A percentile compares a stretch with the other conserved stretches of the same genome.
Conservation (phyloP, 208 protist species). For the Giardia duodenalis region DNA sequence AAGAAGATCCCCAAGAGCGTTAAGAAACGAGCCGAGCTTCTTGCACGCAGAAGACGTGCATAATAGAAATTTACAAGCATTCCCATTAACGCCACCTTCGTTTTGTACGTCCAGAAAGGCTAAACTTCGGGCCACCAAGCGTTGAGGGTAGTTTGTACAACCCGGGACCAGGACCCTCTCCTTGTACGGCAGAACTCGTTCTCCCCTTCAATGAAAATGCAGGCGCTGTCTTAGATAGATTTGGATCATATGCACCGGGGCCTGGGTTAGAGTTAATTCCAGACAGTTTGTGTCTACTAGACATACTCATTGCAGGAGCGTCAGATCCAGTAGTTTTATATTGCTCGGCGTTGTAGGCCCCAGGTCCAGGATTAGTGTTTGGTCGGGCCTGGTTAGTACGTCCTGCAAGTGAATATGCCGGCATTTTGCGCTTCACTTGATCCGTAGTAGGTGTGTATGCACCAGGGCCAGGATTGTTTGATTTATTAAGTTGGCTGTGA, state of each 20-base stretch:
- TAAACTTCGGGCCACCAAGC: background rate
- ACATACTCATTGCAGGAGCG: background rate
- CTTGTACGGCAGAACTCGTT: background rate
- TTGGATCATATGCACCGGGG: background rate
- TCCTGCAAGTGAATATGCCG: background rate
- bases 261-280: background rate
- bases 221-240: background rate
- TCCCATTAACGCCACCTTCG: too few relatives aligned
- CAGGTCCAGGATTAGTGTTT: background rate
- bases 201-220: background rate
- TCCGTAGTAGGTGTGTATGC: background rate
- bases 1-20: background rate
- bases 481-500: background rate
- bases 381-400: background rate
- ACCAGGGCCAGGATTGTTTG: background rate
- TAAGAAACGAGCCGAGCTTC: background rate
- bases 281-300: too few relatives aligned
- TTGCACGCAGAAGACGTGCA: background rate
- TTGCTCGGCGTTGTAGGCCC: background rate
- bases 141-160: background rate
- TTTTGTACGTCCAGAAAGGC: background rate
- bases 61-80: background rate
- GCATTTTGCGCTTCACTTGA: background rate
- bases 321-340: background rate
- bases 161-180: background rate